Conservation (phyloP, 768 basidiomycete genomes). For the Lanmaoa pseudosensibilis region DNA sequence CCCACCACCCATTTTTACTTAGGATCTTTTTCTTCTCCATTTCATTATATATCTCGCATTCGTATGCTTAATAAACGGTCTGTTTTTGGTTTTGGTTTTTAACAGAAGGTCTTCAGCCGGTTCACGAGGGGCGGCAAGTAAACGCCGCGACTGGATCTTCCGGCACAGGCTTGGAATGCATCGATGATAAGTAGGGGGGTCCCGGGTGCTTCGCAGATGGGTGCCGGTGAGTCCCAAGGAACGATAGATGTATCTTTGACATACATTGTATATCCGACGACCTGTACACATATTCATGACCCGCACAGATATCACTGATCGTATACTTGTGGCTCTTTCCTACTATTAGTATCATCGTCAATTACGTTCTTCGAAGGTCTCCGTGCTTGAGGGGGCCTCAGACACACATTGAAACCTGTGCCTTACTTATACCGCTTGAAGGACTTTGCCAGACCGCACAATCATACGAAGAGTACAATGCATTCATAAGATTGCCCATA, state of each 20-base stretch:
- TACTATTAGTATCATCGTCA: neutral
- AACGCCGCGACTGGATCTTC: constrained; percentile 2
- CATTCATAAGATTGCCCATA: constrained; percentile 19
- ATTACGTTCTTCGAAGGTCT: too few species aligned
- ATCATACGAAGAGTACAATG: neutral
- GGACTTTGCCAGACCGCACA: neutral
- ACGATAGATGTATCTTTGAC: neutral
- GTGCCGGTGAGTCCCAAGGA: neutral
- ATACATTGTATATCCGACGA: constrained; percentile 4
- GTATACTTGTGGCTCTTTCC: neutral
- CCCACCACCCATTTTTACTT: constrained; percentile 1
- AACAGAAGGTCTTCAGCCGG: constrained; percentile 32
- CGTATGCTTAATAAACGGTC: constrained; percentile 26
- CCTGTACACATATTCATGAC: constrained; percentile 3
- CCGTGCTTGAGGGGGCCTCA: too few species aligned
- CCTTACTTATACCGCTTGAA: neutral
- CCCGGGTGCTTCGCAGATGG: neutral
- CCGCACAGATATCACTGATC: neutral
- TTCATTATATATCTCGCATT: constrained; percentile 6
- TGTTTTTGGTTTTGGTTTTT: constrained; percentile 10
- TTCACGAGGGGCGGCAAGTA: constrained; percentile 26
- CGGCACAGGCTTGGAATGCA: neutral
- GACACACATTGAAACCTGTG: neutral
- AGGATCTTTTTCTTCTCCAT: neutral
- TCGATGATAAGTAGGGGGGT: neutral